phyloP scores from a whole-genome alignment of 2,329 filamentous ascomycete genomes.

The Calonectria montana region DNA sequence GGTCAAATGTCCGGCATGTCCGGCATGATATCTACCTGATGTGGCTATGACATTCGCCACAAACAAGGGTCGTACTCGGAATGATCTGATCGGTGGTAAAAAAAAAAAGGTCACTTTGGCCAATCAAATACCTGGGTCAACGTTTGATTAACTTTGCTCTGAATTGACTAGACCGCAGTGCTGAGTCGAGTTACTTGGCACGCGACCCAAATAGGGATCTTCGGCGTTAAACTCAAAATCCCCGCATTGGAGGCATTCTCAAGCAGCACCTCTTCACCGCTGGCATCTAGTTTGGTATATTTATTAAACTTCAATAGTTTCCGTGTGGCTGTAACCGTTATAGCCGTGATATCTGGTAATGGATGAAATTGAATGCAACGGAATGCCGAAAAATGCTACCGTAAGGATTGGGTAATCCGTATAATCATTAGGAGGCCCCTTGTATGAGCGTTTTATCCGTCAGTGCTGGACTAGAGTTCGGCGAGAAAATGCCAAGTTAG shows the following conservation, averaged over 20 bases:
- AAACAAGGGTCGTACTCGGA: background rate
- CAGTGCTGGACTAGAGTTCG: background rate
- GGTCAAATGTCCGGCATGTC: background rate
- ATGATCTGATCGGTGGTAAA: background rate
- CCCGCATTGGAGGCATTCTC: background rate
- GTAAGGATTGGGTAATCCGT: background rate
- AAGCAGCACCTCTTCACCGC: no score
- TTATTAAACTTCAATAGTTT: no score
- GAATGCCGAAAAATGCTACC: background rate
- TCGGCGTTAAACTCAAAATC: background rate
- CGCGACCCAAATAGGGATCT: background rate
- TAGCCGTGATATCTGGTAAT: no score
- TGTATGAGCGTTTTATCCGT: background rate
- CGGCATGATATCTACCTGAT: background rate
- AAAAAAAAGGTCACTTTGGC: background rate
- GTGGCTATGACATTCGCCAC: background rate
- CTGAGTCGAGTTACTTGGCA: background rate
- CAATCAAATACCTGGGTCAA: background rate
- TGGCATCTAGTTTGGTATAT: no score
- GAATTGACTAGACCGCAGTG: background rate
- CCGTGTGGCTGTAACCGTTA: no score
- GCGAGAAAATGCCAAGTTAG: background rate
- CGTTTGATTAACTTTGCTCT: background rate
- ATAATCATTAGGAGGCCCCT: background rate
- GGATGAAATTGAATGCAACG: no score